Conservation (phyloP, 2,329 filamentous ascomycete species). For the Aspergillus thermomutatus region DNA sequence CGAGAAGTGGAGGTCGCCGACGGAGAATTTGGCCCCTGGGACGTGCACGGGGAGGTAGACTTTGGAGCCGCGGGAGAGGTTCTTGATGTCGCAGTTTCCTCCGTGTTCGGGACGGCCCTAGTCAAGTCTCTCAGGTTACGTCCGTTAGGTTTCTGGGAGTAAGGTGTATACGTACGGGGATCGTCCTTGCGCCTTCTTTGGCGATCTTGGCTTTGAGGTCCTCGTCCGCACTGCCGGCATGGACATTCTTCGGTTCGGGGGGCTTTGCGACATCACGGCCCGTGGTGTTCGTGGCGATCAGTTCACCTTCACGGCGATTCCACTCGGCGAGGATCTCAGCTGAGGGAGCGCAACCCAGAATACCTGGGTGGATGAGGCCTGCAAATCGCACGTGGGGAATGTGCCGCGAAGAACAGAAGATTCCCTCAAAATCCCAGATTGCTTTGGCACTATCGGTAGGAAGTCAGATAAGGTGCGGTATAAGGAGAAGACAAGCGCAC, state of each 20-base stretch:
- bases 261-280: slow-evolving; percentile 72
- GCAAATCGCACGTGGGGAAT: slow-evolving; percentile 84
- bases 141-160: neutral
- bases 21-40: slow-evolving; percentile 79
- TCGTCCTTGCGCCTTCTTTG: slow-evolving; percentile 75
- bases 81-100: slow-evolving; percentile 91
- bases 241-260: slow-evolving; percentile 67
- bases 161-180: slow-evolving; percentile 54
- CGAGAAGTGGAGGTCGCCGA: slow-evolving; percentile 83
- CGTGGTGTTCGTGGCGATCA: slow-evolving; percentile 66
- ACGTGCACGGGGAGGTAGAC: slow-evolving; percentile 89
- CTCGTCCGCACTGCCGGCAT: slow-evolving; percentile 64
- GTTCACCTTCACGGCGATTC: slow-evolving; percentile 78
- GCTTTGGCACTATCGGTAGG: slow-evolving; percentile 54
- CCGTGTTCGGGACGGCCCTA: slow-evolving; percentile 75
- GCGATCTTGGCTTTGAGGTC: slow-evolving; percentile 65
- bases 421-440: slow-evolving; percentile 75
- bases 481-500: slow-evolving; percentile 43
- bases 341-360: slow-evolving; percentile 84
- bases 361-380: slow-evolving; percentile 86
- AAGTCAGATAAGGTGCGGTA: neutral
- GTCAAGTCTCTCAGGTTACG: neutral
- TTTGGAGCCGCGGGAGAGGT: slow-evolving; percentile 72
- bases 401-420: slow-evolving; percentile 80
- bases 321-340: slow-evolving; percentile 72